These are phyloP conservation scores for Neopestalotiopsis sp. DNA, from an alignment of 2,329 filamentous ascomycete species.

Conservation along the genomic window DNA sequence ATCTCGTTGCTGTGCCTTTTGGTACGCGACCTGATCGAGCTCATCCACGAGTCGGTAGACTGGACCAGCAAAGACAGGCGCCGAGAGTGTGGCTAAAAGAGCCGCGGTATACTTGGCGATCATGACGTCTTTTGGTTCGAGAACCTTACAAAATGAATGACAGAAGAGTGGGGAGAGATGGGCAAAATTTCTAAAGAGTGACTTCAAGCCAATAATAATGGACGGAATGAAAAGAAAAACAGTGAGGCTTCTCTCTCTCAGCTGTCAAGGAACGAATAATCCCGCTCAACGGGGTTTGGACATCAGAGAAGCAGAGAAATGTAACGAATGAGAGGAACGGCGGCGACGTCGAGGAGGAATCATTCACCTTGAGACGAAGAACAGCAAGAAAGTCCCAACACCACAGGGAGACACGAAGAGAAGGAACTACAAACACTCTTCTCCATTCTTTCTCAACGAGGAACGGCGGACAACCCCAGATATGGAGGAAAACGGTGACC, in stretches of 20 bases:
- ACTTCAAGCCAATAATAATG: constrained; percentile 1
- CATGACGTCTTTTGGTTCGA: constrained; percentile 10
- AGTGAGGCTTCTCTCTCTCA: background rate
- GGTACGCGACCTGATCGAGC: constrained; percentile 45
- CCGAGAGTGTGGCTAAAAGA: constrained; percentile 6
- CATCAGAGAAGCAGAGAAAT: constrained; percentile 2
- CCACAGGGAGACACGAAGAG: background rate
- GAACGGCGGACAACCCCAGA: background rate
- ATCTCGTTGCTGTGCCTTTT: constrained; percentile 48
- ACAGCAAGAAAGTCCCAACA: background rate
- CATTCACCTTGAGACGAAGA: background rate
- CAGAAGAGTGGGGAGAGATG: background rate
- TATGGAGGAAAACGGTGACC: background rate
- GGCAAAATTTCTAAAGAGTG: background rate
- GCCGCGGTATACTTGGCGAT: constrained; percentile 19
- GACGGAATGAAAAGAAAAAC: background rate
- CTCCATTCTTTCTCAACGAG: background rate
- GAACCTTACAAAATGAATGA: background rate
- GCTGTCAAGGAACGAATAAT: constrained; percentile 21
- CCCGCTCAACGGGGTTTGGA: constrained; percentile 22
- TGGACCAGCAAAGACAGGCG: constrained; percentile 27
- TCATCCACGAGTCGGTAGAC: constrained; percentile 37
- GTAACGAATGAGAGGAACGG: constrained; percentile 11
- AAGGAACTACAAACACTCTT: background rate
- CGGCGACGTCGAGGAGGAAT: constrained; percentile 5